Base-by-base conservation (phyloP, 345 rosid genomes). In the Populus ilicifolia region DNA sequence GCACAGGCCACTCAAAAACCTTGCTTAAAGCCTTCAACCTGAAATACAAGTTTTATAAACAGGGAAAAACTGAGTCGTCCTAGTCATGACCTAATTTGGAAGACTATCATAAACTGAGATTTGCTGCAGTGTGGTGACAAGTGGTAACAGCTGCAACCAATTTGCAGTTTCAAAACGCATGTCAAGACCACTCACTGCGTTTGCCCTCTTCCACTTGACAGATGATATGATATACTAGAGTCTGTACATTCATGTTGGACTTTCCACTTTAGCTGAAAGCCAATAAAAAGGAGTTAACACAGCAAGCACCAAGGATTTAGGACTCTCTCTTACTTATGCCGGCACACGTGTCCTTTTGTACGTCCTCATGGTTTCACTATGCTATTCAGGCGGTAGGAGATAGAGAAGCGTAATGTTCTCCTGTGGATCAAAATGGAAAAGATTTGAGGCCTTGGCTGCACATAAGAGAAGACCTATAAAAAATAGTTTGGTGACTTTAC, bases 191-290 rank as follows among this genome's bases (percentile, higher is more conserved):
- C 80, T 72, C 48, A 8, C 21, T 48, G 25, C 50, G 17, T 21
- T 64, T 63, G 50, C 50, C 56, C 56, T 66, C 20, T 41, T 41
- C 54, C 12, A 27, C 25, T 6, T 52, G 25, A 65, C 59, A 65
- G 13, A 52, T 10, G 3, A 52, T 12, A 50, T 52, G 59, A 46
- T 27, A 29, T 67, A 67, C 25, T 12, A 9, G 33, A 61, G 41
- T 69, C 69, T 59, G 5, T 27, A 44, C 14, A 8, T 30, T 13
- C 39, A 33, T 68, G 36, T 67, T 80, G 83, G 81, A 68, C 61
- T 62, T 73, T 59, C 82, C 82, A 84, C 86, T 80, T 63, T 8
- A 6, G 62, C 62, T 74, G 56, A 73, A 74, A 36, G 29, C 66
- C 70, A 75, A 61, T 66, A 64, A 5, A 44, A 59, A 7, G 27